Conservation (phyloP, 1,284 basidiomycete species). For the Boletus calvinii region DNA sequence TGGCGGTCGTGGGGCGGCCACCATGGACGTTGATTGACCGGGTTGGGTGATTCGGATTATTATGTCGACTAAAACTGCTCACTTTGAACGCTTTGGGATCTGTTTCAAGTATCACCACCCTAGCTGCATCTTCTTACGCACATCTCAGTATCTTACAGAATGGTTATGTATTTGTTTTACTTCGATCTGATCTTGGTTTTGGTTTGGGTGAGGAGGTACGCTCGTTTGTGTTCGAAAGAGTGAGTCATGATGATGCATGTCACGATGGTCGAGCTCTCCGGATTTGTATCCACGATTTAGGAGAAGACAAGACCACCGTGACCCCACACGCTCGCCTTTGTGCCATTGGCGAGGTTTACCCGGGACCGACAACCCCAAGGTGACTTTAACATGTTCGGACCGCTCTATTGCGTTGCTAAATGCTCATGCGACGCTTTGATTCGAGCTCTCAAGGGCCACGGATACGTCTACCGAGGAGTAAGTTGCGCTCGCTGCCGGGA, state of each 20-base stretch:
- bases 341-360: no score
- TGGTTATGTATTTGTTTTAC: slow-evolving; percentile 21
- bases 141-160: slow-evolving; percentile 28
- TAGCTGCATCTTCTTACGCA: slow-evolving; percentile 19
- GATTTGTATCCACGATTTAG: no score
- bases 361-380: no score
- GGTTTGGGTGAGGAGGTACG: neutral
- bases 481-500: neutral
- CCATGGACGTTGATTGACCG: slow-evolving; percentile 35
- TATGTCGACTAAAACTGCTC: slow-evolving; percentile 7
- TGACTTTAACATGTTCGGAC: neutral
- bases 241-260: no score
- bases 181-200: neutral
- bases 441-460: no score
- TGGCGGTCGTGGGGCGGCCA: slow-evolving; percentile 38
- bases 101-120: slow-evolving; percentile 17
- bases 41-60: neutral
- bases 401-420: neutral
- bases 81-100: slow-evolving; percentile 15
- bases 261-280: no score
- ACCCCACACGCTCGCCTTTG: no score
- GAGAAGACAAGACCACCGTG: no score
- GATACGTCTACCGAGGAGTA: no score
- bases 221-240: no score
- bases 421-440: neutral